phyloP scores from a whole-genome alignment of 2,329 filamentous ascomycete species.

The Periconia digitata region DNA sequence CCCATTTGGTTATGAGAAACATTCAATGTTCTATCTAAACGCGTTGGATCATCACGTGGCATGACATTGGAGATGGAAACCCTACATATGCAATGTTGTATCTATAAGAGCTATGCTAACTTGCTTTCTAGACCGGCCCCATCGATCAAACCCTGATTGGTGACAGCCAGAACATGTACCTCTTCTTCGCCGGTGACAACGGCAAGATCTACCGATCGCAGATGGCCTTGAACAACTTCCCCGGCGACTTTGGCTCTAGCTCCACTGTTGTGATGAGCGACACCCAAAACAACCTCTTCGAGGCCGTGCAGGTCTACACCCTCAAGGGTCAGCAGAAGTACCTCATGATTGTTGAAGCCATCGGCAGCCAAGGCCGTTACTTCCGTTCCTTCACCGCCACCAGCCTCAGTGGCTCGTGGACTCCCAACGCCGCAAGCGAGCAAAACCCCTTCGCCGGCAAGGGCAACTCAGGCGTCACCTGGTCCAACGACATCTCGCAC shows the following conservation, averaged over 20 bases:
- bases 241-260: constrained; percentile 58
- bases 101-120: no score
- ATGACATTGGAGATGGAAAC: no score
- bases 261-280: constrained; percentile 57
- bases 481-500: constrained; percentile 69
- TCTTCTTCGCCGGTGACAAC: constrained; percentile 70
- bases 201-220: constrained; percentile 65
- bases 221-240: constrained; percentile 66
- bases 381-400: constrained; percentile 68
- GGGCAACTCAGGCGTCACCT: constrained; percentile 64
- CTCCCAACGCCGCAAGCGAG: constrained; percentile 58
- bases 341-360: constrained; percentile 67
- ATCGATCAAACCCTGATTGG: constrained; percentile 68
- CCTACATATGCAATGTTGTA: no score
- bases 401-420: constrained; percentile 61
- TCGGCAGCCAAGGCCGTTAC: constrained; percentile 60
- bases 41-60: no score
- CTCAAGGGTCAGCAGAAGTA: constrained; percentile 58
- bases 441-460: constrained; percentile 65
- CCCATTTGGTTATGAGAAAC: no score
- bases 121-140: no score
- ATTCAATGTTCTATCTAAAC: no score
- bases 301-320: constrained; percentile 68
- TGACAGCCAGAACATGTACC: constrained; percentile 63
- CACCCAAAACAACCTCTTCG: constrained; percentile 60